These are phyloP conservation scores for Lyophyllum decastes DNA, from an alignment of 768 basidiomycete species.

Conservation along the genomic window DNA sequence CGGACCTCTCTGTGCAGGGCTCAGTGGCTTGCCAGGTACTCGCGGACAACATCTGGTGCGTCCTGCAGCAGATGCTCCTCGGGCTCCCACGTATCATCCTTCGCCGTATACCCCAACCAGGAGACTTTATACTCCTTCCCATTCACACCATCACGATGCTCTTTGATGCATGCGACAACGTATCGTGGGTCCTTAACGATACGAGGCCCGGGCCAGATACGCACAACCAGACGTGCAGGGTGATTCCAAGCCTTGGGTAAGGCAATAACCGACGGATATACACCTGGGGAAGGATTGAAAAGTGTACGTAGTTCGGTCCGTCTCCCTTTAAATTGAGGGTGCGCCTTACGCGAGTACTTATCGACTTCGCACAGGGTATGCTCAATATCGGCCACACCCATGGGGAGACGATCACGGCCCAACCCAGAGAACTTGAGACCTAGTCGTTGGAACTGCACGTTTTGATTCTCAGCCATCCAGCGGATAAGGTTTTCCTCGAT, in stretches of 20 bases:
- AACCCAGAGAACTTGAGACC: conserved; percentile 54
- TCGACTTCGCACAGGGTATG: conserved; percentile 80
- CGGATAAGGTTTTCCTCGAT: conserved; percentile 62
- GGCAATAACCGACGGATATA: conserved; percentile 26
- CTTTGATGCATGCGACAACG: conserved; percentile 35
- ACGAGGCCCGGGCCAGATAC: conserved; percentile 39
- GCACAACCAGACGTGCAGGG: conserved; percentile 38
- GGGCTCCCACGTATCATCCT: conserved; percentile 62
- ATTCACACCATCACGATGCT: conserved; percentile 36
- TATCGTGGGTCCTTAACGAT: conserved; percentile 47
- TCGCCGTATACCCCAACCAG: conserved; percentile 56
- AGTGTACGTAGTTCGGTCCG: conserved; percentile 38
- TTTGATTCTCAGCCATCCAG: conserved; percentile 63
- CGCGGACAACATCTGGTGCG: conserved; percentile 44
- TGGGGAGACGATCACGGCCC: conserved; percentile 47
- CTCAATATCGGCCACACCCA: conserved; percentile 74
- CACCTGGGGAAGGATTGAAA: conserved; percentile 32
- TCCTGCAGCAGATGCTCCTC: conserved; percentile 46
- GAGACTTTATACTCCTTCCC: conserved; percentile 46
- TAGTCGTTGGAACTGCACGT: conserved; percentile 60
- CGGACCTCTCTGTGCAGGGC: background rate
- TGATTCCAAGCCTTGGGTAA: conserved; percentile 62
- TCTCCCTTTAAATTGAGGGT: conserved; percentile 46
- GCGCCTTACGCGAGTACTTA: conserved; percentile 67
- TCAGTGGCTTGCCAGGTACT: conserved; percentile 33